A percentile compares a stretch with the other conserved stretches of the same genome.
These are phyloP conservation scores for Chrysosporium queenslandicum DNA, from an alignment of 2,329 filamentous ascomycete genomes.

Conservation along the genomic window DNA sequence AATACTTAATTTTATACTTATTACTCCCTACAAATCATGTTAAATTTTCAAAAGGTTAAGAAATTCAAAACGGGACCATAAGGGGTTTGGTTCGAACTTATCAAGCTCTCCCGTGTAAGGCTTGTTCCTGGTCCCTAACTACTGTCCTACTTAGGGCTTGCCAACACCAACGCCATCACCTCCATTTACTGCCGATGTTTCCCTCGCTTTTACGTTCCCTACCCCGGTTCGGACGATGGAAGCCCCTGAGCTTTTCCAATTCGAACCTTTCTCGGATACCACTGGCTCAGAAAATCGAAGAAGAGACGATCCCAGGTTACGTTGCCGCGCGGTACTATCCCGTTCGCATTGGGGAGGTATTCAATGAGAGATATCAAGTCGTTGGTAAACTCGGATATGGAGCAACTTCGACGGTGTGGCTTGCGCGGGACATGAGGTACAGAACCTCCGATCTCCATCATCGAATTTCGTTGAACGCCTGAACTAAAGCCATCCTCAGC, in stretches of 20 bases:
- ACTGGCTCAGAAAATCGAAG: constrained; percentile 21
- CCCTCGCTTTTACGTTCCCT: constrained; percentile 20
- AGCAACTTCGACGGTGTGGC: constrained; percentile 24
- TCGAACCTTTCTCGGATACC: constrained; percentile 17
- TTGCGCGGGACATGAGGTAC: constrained; percentile 19
- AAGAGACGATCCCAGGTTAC: constrained; percentile 25
- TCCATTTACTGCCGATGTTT: no score
- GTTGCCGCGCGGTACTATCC: constrained; percentile 24
- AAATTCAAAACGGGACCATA: no score
- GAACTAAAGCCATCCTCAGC: constrained; percentile 17
- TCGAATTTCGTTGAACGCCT: constrained; percentile 7
- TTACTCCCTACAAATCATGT: no score
- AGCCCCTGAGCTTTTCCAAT: constrained; percentile 27
- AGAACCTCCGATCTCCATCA: constrained; percentile 13
- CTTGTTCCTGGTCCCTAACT: no score
- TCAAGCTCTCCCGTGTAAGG: no score
- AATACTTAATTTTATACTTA: no score
- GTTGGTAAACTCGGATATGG: constrained; percentile 27
- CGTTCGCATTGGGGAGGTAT: constrained; percentile 25
- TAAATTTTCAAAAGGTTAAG: no score
- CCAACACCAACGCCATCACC: no score
- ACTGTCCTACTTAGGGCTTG: no score
- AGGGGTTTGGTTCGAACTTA: no score
- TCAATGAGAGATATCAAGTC: constrained; percentile 22
- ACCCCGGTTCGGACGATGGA: constrained; percentile 24